These are phyloP conservation scores for Galerina sulciceps DNA, from an alignment of 768 basidiomycete genomes.

Conservation along the genomic window DNA sequence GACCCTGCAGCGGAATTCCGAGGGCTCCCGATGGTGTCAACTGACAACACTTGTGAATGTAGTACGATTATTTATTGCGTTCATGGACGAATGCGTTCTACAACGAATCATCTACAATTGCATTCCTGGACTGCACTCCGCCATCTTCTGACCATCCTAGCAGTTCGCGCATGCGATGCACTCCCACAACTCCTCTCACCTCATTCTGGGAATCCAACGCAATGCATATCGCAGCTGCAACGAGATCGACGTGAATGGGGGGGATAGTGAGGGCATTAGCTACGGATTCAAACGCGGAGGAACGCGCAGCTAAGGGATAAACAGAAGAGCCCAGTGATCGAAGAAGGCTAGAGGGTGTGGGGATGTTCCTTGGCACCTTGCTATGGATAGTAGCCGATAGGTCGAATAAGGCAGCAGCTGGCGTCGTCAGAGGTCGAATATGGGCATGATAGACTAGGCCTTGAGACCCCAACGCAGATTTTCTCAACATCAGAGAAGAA, in stretches of 20 bases:
- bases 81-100: neutral
- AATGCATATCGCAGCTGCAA: slow-evolving; percentile 81
- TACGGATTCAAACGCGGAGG: slow-evolving; percentile 58
- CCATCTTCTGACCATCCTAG: slow-evolving; percentile 60
- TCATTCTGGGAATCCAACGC: slow-evolving; percentile 54
- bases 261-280: slow-evolving; percentile 84
- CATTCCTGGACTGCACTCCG: slow-evolving; percentile 7
- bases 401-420: slow-evolving; percentile 83
- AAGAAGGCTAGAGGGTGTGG: slow-evolving; percentile 69
- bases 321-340: slow-evolving; percentile 47
- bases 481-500: slow-evolving; percentile 6
- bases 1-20: slow-evolving; percentile 1
- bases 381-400: slow-evolving; percentile 76
- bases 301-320: slow-evolving; percentile 24
- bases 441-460: slow-evolving; percentile 98
- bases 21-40: neutral
- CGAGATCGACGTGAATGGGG: slow-evolving; percentile 95
- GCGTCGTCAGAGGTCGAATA: slow-evolving; percentile 85
- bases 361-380: slow-evolving; percentile 56
- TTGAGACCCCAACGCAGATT: slow-evolving; percentile 33
- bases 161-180: slow-evolving; percentile 73
- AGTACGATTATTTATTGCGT: neutral
- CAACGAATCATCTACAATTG: too few species aligned
- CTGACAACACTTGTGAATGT: slow-evolving; percentile 5
- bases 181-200: slow-evolving; percentile 69